These are phyloP conservation scores for Xylaria cubensis DNA, from an alignment of 495 filamentous ascomycete species.

Conservation along the genomic window DNA sequence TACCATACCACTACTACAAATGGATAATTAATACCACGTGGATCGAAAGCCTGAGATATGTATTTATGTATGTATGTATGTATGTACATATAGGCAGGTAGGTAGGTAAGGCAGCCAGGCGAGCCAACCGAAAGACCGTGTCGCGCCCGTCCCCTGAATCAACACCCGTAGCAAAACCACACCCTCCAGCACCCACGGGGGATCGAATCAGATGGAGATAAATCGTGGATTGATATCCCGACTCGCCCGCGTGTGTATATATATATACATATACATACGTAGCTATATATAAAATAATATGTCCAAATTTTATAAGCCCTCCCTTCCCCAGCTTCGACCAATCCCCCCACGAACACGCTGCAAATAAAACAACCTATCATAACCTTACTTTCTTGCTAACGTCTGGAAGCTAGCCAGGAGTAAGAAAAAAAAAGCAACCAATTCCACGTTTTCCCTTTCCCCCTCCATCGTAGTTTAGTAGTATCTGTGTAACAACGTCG, in stretches of 20 bases:
- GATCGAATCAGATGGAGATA: neutral
- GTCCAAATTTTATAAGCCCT: neutral
- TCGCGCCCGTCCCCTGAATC: conserved; percentile 8
- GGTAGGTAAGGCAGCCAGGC: conserved; percentile 5
- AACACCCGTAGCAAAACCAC: neutral
- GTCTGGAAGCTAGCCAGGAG: neutral
- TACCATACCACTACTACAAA: neutral
- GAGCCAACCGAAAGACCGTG: conserved; percentile 13
- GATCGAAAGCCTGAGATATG: neutral
- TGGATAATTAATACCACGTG: conserved; percentile 12
- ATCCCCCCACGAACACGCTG: conserved; percentile 12
- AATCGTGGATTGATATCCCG: neutral
- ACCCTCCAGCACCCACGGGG: neutral
- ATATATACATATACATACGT: too few relatives aligned
- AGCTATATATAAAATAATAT: too few relatives aligned
- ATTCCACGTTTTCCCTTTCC: neutral
- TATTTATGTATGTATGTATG: too few relatives aligned
- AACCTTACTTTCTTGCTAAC: neutral
- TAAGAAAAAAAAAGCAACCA: neutral
- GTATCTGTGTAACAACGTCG: neutral
- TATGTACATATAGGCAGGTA: neutral
- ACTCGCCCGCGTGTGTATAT: neutral
- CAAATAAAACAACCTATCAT: conserved; percentile 10
- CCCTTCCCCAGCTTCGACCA: neutral
- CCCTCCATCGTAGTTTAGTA: neutral